phyloP scores from a whole-genome alignment of 176 grass and related monocot species.

The Eragrostis nindensis region DNA sequence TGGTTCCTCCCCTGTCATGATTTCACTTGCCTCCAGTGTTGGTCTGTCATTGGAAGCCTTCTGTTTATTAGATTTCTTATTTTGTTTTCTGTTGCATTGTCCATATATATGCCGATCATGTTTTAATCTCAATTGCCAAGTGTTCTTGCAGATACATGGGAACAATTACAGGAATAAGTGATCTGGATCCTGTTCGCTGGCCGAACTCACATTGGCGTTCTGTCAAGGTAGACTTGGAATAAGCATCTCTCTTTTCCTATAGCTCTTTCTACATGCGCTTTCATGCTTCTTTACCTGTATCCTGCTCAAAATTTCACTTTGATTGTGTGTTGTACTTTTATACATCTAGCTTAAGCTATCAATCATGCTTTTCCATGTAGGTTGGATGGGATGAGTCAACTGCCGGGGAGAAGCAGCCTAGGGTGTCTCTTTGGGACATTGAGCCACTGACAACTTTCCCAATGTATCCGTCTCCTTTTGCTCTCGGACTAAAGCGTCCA shows the following conservation, averaged over 20 bases:
- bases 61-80: not conserved
- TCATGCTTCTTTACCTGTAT: constrained; percentile 9
- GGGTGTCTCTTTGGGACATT: constrained; percentile 96
- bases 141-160: constrained; percentile 85
- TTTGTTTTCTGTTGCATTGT: constrained; percentile 12
- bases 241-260: constrained; percentile 7
- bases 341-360: constrained; percentile 13
- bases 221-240: constrained; percentile 75
- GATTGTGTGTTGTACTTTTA: constrained; percentile 18
- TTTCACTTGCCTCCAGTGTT: constrained; percentile 17
- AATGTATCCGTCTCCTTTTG: constrained; percentile 95
- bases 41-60: constrained; percentile 5
- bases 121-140: constrained; percentile 25
- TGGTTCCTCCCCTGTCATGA: not conserved
- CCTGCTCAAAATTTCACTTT: not conserved
- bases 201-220: constrained; percentile 95
- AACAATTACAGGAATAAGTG: constrained; percentile 96
- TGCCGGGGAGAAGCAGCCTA: constrained; percentile 91
- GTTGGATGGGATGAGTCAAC: constrained; percentile 99
- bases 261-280: not conserved
- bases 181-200: constrained; percentile 91
- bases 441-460: constrained; percentile 95
- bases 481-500: constrained; percentile 87
- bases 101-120: constrained; percentile 6
- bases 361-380: constrained; percentile 45